phyloP scores from a whole-genome alignment of 768 basidiomycete species.

The Sutorius australiensis region DNA sequence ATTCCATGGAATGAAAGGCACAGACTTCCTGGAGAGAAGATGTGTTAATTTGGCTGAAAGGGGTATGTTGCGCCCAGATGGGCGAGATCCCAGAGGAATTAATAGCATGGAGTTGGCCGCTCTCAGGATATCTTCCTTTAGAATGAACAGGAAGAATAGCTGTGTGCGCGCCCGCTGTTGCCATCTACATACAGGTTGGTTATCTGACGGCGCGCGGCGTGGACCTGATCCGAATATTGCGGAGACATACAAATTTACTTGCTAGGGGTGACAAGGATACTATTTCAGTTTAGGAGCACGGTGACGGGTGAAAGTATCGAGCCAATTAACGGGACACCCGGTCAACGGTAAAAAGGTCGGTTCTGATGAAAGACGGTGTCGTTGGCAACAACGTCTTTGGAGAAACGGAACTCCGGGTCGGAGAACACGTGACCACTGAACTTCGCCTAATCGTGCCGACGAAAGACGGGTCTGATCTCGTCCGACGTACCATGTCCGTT shows the following conservation, averaged over 20 bases:
- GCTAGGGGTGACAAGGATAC: background rate
- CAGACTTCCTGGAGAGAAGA: conserved; percentile 2
- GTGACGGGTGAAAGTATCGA: background rate
- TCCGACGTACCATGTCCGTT: conserved; percentile 11
- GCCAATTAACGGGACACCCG: background rate
- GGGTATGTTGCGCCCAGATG: background rate
- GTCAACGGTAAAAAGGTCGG: background rate
- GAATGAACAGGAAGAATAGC: background rate
- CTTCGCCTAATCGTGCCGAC: background rate
- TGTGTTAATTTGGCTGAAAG: background rate
- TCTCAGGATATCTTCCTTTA: background rate
- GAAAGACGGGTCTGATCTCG: background rate
- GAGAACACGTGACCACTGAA: conserved; percentile 10
- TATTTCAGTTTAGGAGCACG: background rate
- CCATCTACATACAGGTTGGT: background rate
- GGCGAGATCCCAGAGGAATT: background rate
- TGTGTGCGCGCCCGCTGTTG: background rate
- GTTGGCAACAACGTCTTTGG: too few species aligned
- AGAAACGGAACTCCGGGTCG: background rate
- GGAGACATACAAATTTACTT: background rate
- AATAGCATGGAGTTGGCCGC: background rate
- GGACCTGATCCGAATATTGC: conserved; percentile 10
- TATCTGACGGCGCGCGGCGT: background rate
- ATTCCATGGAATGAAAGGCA: conserved; percentile 10
- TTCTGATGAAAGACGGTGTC: background rate